Conservation (phyloP, 306 rosid species). For the Cucurbita argyrosperma region DNA sequence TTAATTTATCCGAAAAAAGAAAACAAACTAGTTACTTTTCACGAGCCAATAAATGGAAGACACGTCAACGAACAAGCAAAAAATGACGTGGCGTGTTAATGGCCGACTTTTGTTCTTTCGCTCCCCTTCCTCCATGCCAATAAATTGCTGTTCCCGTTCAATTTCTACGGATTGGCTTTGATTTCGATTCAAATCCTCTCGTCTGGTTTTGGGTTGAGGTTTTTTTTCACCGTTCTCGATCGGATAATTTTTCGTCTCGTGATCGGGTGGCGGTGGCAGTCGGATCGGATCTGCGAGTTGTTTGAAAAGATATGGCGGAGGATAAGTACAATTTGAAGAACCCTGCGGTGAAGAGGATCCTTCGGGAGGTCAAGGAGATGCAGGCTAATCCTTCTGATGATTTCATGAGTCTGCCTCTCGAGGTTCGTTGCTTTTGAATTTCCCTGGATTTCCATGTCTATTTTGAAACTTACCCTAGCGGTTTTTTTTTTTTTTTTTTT, state of each 20-base stretch:
- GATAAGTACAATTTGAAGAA: slow-evolving; percentile 78
- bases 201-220: not conserved
- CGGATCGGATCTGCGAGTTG: not conserved
- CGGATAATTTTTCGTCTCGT: not conserved
- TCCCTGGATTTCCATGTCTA: not conserved
- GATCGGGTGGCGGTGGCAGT: not conserved
- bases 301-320: slow-evolving; percentile 33
- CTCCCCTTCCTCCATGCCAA: not conserved
- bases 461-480: not conserved
- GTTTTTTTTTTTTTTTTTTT: not conserved
- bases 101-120: not conserved
- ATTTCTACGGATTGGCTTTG: not conserved
- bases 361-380: slow-evolving; percentile 91
- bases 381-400: slow-evolving; percentile 86
- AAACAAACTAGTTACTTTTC: no score
- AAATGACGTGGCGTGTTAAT: not conserved
- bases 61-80: not conserved
- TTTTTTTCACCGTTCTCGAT: not conserved
- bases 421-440: slow-evolving; percentile 23
- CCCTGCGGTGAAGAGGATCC: slow-evolving; percentile 88
- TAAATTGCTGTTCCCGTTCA: not conserved
- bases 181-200: slow-evolving; percentile 1
- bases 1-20: no score
- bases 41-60: not conserved
- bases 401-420: slow-evolving; percentile 93